Base-by-base conservation (phyloP, 306 rosid genomes). In the Gynostemma pentaphyllum region DNA sequence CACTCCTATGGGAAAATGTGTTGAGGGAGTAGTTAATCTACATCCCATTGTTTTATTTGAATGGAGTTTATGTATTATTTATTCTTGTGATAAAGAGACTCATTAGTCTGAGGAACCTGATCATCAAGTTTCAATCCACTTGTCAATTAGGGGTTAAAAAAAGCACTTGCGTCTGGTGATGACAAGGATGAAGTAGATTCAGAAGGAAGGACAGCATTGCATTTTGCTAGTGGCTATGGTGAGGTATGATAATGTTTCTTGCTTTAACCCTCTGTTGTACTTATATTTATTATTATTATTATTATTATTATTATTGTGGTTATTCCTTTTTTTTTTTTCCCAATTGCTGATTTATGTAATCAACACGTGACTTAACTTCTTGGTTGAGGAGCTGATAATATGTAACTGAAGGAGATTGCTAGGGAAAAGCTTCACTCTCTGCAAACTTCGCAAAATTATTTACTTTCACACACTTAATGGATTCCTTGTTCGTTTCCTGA, bases 211-310 rank as follows among this genome's bases (percentile, higher is more conserved):
- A 94, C 97, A 29, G 99, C 97, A 42, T 76, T 94, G 82, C 99
- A 94, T 82, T 94, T 94, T 82, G 87, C 99, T 19, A 88, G 99
- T 50, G 99, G 99, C 55, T 94, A 94, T 77, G 99, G 99, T 2
- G 99, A 94, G 95, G 99, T 92, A 92, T 71, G 85, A 16, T 66
- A 18, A 7, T 14, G 54, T 55, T 36, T 30, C 69, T 30, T 1
- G 28, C 55, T 48, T 29, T 44, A 6, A 32, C 29, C 69, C 27
- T 14, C 49, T 44, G 19, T 6, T 37, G 48, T 12, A 23, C n/a
- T n/a, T n/a, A n/a, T n/a, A n/a, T n/a, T n/a, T n/a, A n/a, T n/a
- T n/a, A n/a, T n/a, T n/a, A n/a, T n/a, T n/a, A n/a, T n/a, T n/a
- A n/a, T n/a, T 60, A 60, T 13, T 36, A n/a, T 22, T 12, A 32